A percentile compares a stretch with the other conserved stretches of the same genome.
phyloP scores from a whole-genome alignment of 2,329 filamentous ascomycete species.

The Ceratocystis ficicola region DNA sequence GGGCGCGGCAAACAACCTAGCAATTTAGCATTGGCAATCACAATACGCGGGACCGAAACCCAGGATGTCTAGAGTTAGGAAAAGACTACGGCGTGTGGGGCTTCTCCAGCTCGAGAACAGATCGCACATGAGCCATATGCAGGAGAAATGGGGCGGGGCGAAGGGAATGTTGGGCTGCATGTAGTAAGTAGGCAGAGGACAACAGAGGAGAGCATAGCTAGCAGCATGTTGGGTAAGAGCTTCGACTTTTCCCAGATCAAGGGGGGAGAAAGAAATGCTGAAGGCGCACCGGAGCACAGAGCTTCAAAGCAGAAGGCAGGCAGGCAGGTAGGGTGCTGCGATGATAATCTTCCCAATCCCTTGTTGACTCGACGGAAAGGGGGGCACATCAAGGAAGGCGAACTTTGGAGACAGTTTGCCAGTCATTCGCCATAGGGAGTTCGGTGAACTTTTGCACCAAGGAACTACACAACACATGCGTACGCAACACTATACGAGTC shows the following conservation, averaged over 20 bases:
- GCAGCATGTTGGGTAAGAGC: not conserved
- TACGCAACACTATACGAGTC: constrained; percentile 6
- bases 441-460: not conserved
- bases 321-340: not conserved
- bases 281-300: not conserved
- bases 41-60: not conserved
- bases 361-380: not conserved
- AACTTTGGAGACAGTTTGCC: not conserved
- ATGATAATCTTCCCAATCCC: not conserved
- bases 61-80: not conserved
- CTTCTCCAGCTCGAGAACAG: constrained; percentile 20
- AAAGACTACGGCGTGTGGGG: constrained; percentile 11
- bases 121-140: constrained; percentile 20
- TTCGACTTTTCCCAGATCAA: not conserved
- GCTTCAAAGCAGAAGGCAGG: too few species aligned
- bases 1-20: not conserved
- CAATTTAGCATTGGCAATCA: not conserved
- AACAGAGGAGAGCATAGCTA: not conserved
- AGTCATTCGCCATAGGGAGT: too few species aligned
- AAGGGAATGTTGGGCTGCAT: constrained; percentile 12
- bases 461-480: not conserved
- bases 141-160: constrained; percentile 20
- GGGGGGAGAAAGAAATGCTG: not conserved
- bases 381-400: not conserved
- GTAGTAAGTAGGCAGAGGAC: not conserved